phyloP scores from a whole-genome alignment of 1,139 yeast species.

The Hanseniaspora uvarum region DNA sequence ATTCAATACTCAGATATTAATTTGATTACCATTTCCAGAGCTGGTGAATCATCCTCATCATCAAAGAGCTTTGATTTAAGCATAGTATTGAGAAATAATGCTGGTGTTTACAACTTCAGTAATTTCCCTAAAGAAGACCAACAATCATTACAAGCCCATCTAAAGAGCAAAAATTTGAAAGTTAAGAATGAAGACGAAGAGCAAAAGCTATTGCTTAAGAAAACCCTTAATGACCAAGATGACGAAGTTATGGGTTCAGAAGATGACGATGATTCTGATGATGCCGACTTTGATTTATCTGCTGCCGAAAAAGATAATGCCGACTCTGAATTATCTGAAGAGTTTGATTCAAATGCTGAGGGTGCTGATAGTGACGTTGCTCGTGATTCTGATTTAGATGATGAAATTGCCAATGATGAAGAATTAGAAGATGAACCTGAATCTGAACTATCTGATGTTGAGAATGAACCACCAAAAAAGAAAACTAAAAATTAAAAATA shows the following conservation, averaged over 20 bases:
- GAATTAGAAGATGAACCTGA: conserved; percentile 23
- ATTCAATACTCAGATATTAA: conserved; percentile 78
- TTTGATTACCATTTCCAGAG: conserved; percentile 72
- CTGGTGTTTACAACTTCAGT: conserved; percentile 72
- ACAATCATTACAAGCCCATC: conserved; percentile 60
- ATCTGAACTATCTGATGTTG: conserved; percentile 9
- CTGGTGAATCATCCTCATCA: conserved; percentile 70
- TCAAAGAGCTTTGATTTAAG: conserved; percentile 90
- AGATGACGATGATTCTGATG: conserved; percentile 61
- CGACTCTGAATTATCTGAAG: conserved; percentile 73
- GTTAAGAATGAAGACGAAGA: conserved; percentile 85
- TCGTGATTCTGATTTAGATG: conserved; percentile 31
- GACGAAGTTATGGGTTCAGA: conserved; percentile 65
- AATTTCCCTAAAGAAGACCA: conserved; percentile 88
- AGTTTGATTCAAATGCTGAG: conserved; percentile 67
- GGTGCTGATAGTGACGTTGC: conserved; percentile 34
- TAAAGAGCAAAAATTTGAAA: conserved; percentile 64
- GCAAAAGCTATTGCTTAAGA: conserved; percentile 69
- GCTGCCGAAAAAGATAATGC: conserved; percentile 52
- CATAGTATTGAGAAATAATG: conserved; percentile 54
- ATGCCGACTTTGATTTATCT: conserved; percentile 56
- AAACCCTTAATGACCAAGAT: conserved; percentile 61
- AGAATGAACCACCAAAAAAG: conserved; percentile 21
- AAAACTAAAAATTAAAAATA: conserved; percentile 30
- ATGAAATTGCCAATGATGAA: conserved; percentile 39